Evolutionary conservation across 805 yeast genomes (phyloP).

Genomic region (Teunomyces barrocoloradensis): DNA sequence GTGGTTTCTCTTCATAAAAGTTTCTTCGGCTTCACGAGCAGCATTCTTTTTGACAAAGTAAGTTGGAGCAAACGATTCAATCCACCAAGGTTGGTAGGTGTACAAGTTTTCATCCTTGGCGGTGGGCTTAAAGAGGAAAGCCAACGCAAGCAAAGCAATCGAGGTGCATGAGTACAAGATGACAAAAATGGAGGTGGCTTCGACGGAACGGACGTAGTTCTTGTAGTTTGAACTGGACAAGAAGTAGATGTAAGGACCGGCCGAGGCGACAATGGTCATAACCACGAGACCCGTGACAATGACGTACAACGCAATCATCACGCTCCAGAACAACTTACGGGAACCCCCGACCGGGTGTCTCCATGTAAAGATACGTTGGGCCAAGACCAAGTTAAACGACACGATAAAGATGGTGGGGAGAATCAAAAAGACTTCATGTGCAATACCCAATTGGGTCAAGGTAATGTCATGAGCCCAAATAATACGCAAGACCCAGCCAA

Average conservation of each 20-base stretch:
- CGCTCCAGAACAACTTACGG: conserved; percentile 45
- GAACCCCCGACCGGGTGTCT: conserved; percentile 72
- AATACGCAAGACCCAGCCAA: conserved; percentile 60
- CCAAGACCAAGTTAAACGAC: conserved; percentile 60
- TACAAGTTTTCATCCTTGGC: conserved; percentile 46
- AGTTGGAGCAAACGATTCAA: conserved; percentile 55
- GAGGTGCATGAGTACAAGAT: conserved; percentile 53
- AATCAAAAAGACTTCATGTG: conserved; percentile 54
- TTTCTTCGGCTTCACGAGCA: conserved; percentile 44
- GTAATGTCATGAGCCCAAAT: conserved; percentile 57
- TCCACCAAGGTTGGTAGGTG: conserved; percentile 79
- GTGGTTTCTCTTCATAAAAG: conserved; percentile 48
- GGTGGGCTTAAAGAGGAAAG: conserved; percentile 58
- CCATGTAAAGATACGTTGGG: conserved; percentile 75
- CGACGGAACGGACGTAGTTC: conserved; percentile 45
- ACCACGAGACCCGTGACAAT: conserved; percentile 56
- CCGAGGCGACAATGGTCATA: conserved; percentile 68
- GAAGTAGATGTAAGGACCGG: conserved; percentile 57
- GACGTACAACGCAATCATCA: conserved; percentile 50
- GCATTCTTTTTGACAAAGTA: conserved; percentile 61
- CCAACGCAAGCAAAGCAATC: conserved; percentile 44
- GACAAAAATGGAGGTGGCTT: conserved; percentile 29
- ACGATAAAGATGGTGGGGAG: conserved; percentile 59
- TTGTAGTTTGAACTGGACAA: conserved; percentile 42
- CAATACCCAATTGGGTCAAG: conserved; percentile 48